Percentiles rank a stretch among this genome's conserved stretches.
Conservation (phyloP, 2,329 filamentous ascomycete species). For the Aspergillus novoparasiticus region DNA sequence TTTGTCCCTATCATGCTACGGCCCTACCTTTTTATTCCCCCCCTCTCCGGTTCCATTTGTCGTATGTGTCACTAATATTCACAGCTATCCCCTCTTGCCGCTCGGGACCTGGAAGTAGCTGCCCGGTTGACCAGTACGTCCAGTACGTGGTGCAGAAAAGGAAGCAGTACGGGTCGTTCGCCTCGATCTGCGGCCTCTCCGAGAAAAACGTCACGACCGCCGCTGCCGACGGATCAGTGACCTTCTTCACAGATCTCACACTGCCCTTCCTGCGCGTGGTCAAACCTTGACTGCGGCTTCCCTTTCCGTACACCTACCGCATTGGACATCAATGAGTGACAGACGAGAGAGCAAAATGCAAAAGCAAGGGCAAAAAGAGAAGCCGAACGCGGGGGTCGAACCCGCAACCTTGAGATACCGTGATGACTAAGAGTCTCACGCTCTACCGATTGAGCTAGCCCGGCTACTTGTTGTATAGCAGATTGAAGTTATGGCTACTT, state of each 20-base stretch:
- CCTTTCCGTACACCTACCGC: background rate
- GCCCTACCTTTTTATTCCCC: background rate
- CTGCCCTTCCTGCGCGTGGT: slow-evolving; percentile 32
- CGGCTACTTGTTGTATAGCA: slow-evolving; percentile 28
- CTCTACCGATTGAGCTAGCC: slow-evolving; percentile 57
- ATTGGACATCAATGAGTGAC: background rate
- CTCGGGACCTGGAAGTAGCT: slow-evolving; percentile 58
- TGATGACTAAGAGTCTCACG: slow-evolving; percentile 50
- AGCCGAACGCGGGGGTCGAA: slow-evolving; percentile 47
- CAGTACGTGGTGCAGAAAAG: slow-evolving; percentile 51
- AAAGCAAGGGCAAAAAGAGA: background rate
- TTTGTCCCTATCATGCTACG: background rate
- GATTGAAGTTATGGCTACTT: background rate
- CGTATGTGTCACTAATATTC: background rate
- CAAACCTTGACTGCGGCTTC: slow-evolving; percentile 25
- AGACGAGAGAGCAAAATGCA: background rate
- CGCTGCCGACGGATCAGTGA: slow-evolving; percentile 22
- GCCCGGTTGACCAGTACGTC: slow-evolving; percentile 51
- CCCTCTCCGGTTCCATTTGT: background rate
- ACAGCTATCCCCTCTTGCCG: slow-evolving; percentile 55
- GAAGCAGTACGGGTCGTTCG: slow-evolving; percentile 53
- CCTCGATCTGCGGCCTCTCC: slow-evolving; percentile 24
- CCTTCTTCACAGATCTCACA: slow-evolving; percentile 33
- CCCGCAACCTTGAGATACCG: slow-evolving; percentile 41
- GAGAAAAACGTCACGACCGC: slow-evolving; percentile 23